Evolutionary conservation across 768 basidiomycete species (phyloP).

Genomic region (Mycena rosella): DNA sequence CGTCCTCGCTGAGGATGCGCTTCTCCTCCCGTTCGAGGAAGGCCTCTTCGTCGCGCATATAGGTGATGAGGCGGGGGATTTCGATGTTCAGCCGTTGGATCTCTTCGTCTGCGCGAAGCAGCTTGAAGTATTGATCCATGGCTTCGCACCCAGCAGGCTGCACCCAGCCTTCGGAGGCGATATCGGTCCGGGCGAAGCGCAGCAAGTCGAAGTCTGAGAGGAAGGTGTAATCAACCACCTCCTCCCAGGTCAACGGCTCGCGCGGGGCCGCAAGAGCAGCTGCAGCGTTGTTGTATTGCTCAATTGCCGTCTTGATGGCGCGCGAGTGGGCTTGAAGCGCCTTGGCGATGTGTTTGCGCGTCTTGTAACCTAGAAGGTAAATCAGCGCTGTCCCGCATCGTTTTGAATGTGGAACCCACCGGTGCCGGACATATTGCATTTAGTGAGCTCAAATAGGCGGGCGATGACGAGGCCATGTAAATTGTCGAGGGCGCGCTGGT

Average conservation of each 20-base stretch:
- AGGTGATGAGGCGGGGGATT: too few relatives aligned
- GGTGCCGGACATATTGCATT: background rate
- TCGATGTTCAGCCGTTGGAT: too few relatives aligned
- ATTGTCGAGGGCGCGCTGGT: background rate
- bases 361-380: background rate
- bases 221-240: conserved; percentile 1
- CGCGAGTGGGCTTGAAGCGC: background rate
- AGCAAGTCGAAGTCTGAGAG: conserved; percentile 6
- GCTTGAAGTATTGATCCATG: background rate
- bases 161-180: background rate
- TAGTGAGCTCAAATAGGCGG: background rate
- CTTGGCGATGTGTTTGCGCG: background rate
- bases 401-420: background rate
- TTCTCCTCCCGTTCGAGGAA: too few relatives aligned
- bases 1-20: background rate
- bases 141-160: background rate
- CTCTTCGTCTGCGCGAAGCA: background rate
- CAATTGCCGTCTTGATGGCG: background rate
- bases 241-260: background rate
- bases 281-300: background rate
- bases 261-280: background rate
- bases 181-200: background rate
- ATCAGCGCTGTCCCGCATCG: background rate
- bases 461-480: background rate
- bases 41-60: too few relatives aligned